phyloP scores from a whole-genome alignment of 2,329 filamentous ascomycete genomes.

The Arachnomyces sp. region DNA sequence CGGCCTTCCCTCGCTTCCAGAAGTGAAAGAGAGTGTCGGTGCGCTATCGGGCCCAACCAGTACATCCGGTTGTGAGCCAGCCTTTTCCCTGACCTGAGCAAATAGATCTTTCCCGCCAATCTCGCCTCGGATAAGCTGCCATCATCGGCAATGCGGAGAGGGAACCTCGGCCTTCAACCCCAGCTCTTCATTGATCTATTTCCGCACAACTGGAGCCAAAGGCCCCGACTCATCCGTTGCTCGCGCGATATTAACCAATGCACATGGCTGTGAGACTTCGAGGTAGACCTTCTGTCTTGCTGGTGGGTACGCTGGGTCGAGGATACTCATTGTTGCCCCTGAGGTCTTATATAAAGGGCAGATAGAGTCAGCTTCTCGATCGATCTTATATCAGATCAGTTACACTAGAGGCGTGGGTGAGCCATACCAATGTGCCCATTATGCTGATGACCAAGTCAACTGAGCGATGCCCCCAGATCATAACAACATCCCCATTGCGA shows the following conservation, averaged over 20 bases:
- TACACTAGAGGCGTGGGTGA: conserved; percentile 20
- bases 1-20: conserved; percentile 65
- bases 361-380: too few species aligned
- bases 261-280: conserved; percentile 66
- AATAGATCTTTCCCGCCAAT: conserved; percentile 61
- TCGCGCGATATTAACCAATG: conserved; percentile 63
- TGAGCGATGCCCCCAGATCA: conserved; percentile 79
- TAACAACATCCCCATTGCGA: conserved; percentile 75
- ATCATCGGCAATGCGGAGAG: conserved; percentile 62
- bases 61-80: conserved; percentile 56
- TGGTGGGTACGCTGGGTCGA: conserved; percentile 77
- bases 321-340: conserved; percentile 51
- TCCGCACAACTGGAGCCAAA: conserved; percentile 51
- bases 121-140: conserved; percentile 60
- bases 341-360: too few species aligned
- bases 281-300: conserved; percentile 75
- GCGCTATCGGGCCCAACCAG: conserved; percentile 78
- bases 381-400: too few species aligned
- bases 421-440: conserved; percentile 65
- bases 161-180: conserved; percentile 66
- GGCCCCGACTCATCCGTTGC: conserved; percentile 61
- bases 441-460: conserved; percentile 70
- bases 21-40: conserved; percentile 67
- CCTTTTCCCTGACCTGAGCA: conserved; percentile 43
- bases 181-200: conserved; percentile 65